phyloP scores from a whole-genome alignment of 331 rosid genomes.

The Malus hybrid region DNA sequence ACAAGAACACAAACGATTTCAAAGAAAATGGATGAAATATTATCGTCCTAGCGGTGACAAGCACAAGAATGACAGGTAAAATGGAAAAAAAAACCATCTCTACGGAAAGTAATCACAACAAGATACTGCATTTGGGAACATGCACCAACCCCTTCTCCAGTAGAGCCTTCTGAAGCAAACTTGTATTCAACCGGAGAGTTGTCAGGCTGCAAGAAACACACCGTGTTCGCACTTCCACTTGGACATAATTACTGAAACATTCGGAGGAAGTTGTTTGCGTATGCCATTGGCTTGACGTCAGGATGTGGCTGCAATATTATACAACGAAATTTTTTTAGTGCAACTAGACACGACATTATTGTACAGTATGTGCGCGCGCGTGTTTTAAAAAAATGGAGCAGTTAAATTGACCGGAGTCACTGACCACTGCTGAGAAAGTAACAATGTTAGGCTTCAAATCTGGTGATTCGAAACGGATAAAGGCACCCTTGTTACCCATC shows the following conservation, averaged over 20 bases:
- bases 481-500: conserved; percentile 99
- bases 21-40: background rate
- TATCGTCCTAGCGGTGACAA: background rate
- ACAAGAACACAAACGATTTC: background rate
- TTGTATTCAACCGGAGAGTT: conserved; percentile 23
- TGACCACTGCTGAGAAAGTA: conserved; percentile 88
- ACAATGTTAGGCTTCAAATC: conserved; percentile 81
- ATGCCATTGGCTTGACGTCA: conserved; percentile 96
- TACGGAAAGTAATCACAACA: conserved; percentile 25
- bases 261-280: conserved; percentile 89
- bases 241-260: conserved; percentile 47
- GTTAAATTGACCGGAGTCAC: conserved; percentile 18
- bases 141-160: conserved; percentile 15
- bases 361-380: background rate
- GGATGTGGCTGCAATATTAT: conserved; percentile 81
- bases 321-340: background rate
- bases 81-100: background rate
- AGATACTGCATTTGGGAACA: conserved; percentile 17
- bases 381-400: background rate
- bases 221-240: conserved; percentile 22
- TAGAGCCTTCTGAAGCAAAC: conserved; percentile 5
- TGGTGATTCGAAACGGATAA: conserved; percentile 86
- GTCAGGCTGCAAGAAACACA: background rate
- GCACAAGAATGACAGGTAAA: background rate
- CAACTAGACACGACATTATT: background rate